Base-by-base conservation (phyloP, 2,329 filamentous ascomycete species). In the Metarhizium humberi region DNA sequence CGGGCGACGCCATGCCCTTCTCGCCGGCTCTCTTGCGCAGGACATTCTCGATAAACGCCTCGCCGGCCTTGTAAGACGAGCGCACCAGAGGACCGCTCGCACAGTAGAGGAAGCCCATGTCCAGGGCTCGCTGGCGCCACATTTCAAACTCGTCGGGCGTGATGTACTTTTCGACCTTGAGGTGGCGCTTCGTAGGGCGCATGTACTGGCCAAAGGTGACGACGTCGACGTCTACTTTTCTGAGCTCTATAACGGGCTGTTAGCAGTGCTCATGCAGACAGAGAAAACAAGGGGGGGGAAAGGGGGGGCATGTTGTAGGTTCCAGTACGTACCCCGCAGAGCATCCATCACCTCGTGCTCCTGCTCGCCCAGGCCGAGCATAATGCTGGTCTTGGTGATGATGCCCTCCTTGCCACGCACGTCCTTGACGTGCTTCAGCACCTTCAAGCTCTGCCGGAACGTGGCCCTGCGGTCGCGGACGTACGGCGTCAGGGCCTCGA, bases 121-220 rank as follows among this genome's bases (percentile, higher is more conserved):
- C 91, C 49, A 97, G 78, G 43, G 94, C 92, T 52, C 91, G 84
- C 74, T 90, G 83, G 58, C 88, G 83, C 94, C 94, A 99, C 65
- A 88, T 76, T 67, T 97, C 92, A 67, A 99, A 99, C 59, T 86
- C 85, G 58, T 88, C 89, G 1, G 94, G 94, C 0, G 91, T 92
- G 50, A 99, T 82, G 69, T 99, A 99, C 70, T 92, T 90, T 66
- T 95, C 88, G 36, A 99, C 94, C 71, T 95, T 87, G 83, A 99
- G 92, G 71, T 99, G 94, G 48, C 92, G 84, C 78, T 97, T 99
- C 4, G 94, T 99, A 2, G 94, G 94, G 11, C 92, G 89, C 94
- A 99, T 99, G 77, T 99, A 99, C 76, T 99, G 94, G n/a, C 94
- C 94, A 63, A 99, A 99, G 0, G 94, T 99, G 56, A 99, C 91